These are phyloP conservation scores for Neurospora terricola DNA, from an alignment of 495 filamentous ascomycete species.

Conservation along the genomic window DNA sequence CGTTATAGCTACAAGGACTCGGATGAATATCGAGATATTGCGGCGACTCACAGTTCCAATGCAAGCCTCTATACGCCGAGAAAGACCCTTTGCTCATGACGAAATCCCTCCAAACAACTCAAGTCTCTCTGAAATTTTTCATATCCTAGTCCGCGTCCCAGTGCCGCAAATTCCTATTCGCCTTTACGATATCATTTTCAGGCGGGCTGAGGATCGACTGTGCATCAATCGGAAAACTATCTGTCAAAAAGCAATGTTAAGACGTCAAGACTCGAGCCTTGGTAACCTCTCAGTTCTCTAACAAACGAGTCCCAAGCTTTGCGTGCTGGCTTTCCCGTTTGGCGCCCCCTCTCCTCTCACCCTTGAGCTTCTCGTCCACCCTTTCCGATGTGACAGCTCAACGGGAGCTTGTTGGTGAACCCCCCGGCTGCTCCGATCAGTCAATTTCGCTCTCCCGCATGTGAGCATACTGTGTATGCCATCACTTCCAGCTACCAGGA, in stretches of 20 bases:
- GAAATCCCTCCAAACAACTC: background rate
- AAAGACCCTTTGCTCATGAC: background rate
- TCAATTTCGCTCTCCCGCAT: background rate
- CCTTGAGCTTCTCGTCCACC: background rate
- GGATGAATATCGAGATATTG: background rate
- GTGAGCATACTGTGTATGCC: background rate
- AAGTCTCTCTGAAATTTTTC: background rate
- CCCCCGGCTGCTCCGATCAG: background rate
- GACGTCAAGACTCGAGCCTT: background rate
- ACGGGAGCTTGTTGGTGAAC: background rate
- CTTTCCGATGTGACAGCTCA: background rate
- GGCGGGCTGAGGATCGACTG: background rate
- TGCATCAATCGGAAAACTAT: background rate
- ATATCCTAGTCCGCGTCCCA: background rate
- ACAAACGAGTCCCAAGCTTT: background rate
- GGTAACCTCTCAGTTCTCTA: background rate
- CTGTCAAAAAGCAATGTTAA: background rate
- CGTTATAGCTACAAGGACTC: background rate
- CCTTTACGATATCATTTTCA: background rate
- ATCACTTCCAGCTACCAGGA: background rate
- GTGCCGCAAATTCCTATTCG: background rate
- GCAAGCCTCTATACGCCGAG: background rate
- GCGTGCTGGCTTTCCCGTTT: background rate
- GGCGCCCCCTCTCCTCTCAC: background rate
- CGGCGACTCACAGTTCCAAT: background rate